Evolutionary conservation across 495 filamentous ascomycete species (phyloP), one percentile per base, ranked within the genome.

Genomic region (Poronia punctata): DNA sequence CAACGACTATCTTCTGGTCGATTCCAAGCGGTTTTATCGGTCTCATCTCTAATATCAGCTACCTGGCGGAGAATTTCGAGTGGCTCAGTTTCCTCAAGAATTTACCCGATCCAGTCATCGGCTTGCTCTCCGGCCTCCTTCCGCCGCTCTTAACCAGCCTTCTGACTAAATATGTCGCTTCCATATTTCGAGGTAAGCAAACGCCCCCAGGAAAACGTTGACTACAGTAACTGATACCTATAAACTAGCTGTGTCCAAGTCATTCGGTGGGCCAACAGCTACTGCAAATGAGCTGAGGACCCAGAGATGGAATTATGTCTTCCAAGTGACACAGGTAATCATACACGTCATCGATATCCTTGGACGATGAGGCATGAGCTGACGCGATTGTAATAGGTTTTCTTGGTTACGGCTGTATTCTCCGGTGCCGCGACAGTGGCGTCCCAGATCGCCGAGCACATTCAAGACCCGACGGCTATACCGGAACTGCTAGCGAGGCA

Each of bases 1-100:
- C 71, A 6, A 68, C 86, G 51, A 80, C 95, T 57, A 70, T 94
- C 48, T 93, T 95, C 70, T 95, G 86, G 86, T 84, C 86, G 0
- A 85, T 95, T 46, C 88, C 88, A 4, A 82, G 87, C 25, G 83
- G 83, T 8, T 64, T 85, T 35, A 82, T 95, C 27, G 88, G 84
- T 62, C 45, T 71, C 9, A 74, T 94, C 42, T 90, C 86, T 26
- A 86, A 95, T 56, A 80, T 95, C 53, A 67, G 82, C 50, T 70
- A 63, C 23, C 62, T 95, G 20, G 78, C 68, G 18, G 39, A 76
- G 6, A 73, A 65, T 21, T 50, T 84, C 12, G 69, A 65, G 14
- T 93, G 78, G 60, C 61, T 95, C 18, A 40, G 52, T 6, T 94
- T 81, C 62, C 75, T 95, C 50, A 67, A 75, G 36, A 46, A 76